Evolutionary conservation across 306 rosid genomes (phyloP), one percentile per base, ranked within the genome.

Genomic region (Castanospermum australe): DNA sequence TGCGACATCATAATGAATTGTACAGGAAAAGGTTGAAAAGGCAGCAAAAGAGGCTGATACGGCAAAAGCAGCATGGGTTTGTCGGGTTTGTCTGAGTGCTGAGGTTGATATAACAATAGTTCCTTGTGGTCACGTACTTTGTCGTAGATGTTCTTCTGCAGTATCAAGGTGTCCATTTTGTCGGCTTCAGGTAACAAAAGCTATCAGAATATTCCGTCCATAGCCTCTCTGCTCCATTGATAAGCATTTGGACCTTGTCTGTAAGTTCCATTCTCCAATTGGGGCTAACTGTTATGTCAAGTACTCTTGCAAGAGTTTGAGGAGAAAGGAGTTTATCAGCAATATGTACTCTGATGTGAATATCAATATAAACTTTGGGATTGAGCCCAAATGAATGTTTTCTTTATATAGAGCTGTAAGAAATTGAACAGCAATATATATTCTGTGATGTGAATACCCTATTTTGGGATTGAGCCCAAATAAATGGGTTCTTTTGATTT

Each of bases 61-160:
- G 42, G 99, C 97, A 24, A 94, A 92, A 87, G 91, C 93, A 51
- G 97, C 99, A 51, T 94, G 99, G 99, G 60, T 82, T 47, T 94
- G 99, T 83, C 92, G 99, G 82, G 85, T 92, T 79, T 94, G 99
- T 81, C 82, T 94, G 90, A 88, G 84, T 50, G 82, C 91, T 5
- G 99, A 94, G 83, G 97, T 94, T 59, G 88, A 89, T 72, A 85
- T 88, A 69, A 88, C 97, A 39, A 77, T 94, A 66, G 92, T 94
- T 75, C 99, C 99, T 33, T 94, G 99, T 82, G 99, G 99, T 62
- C 97, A 94, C 80, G 97, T 94, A n/a, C 91, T 94, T 61, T 94
- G 99, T 80, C 92, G 92, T 17, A 88, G 88, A 77, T 94, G 97
- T 81, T 92, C 97, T 74, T 84, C 97, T 73, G 97, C 99, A 41